Percentiles rank a stretch among this genome's conserved stretches.
These are phyloP conservation scores for Tulasnella sp. DNA, from an alignment of 768 basidiomycete genomes.

Conservation along the genomic window DNA sequence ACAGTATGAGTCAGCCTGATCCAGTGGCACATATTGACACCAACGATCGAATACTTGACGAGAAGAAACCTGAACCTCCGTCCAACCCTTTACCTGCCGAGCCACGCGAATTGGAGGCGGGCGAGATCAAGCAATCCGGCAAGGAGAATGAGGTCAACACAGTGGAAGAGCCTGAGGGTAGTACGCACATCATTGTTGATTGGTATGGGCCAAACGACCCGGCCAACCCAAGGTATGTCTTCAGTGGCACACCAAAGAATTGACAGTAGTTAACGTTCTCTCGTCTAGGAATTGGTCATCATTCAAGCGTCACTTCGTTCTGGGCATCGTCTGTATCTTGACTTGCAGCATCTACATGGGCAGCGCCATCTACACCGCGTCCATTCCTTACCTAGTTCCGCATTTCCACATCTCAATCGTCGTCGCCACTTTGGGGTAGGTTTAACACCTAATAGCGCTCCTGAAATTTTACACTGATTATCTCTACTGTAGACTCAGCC, in stretches of 20 bases:
- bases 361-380: neutral
- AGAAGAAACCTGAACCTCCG: no score
- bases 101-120: no score
- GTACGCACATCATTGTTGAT: slow-evolving; percentile 8
- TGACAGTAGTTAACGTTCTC: neutral
- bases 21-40: no score
- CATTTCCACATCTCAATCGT: slow-evolving; percentile 10
- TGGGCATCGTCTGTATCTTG: neutral
- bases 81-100: no score
- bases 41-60: no score
- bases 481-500: slow-evolving; percentile 3
- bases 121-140: no score
- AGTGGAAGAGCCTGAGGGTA: neutral
- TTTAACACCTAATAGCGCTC: no score
- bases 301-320: no score
- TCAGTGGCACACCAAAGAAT: no score
- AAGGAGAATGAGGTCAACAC: neutral
- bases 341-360: neutral
- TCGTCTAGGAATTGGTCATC: no score
- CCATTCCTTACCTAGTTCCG: slow-evolving; percentile 12
- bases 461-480: no score
- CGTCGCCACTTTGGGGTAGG: slow-evolving; percentile 14
- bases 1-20: no score
- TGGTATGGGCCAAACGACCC: slow-evolving; percentile 18
- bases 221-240: slow-evolving; percentile 15